Evolutionary conservation across 768 basidiomycete species (phyloP), one percentile per base, ranked within the genome.

Genomic region (Boletus patriciae): DNA sequence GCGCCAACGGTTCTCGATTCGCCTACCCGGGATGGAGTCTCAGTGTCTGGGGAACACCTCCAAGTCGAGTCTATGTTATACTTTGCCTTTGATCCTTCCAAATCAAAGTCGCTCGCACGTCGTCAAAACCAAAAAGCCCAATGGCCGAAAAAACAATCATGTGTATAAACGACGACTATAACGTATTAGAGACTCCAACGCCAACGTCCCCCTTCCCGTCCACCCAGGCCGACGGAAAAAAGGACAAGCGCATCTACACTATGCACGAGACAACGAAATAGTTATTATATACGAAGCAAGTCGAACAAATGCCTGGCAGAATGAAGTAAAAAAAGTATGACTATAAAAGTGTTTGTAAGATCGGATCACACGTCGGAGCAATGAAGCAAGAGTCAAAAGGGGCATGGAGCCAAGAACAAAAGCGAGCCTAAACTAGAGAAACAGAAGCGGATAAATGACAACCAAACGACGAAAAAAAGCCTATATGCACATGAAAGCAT

Each of bases 151-250:
- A 46, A 37, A 18, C 4, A 40, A 40, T n/a, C 34, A 13, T 12
- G 19, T 46, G 60, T 69, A 73, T 72, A 70, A 70, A 70, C 64
- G 59, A 72, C 37, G 64, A 70, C 61, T 70, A 73, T 73, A 70
- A 73, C 23, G 64, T 71, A 70, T 73, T 73, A 73, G 67, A 65
- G 58, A 69, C 52, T 55, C 58, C 67, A 59, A 52, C 62, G 48
- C 57, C 58, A 34, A 18, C 31, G 19, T 41, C 19, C 21, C 19
- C 21, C 33, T 15, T 41, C 31, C 25, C 40, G 25, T 37, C 52
- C 57, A 40, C 46, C 29, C 31, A 37, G 60, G 53, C 53, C 27
- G 18, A 47, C 29, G 16, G 12, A 10, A 13, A 10, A 13, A 3
- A 16, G 41, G 40, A 60, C 55, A 29, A 6, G 50, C 58, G 59